phyloP scores from a whole-genome alignment of 2,329 filamentous ascomycete species.

The Trichoderma harzianum region DNA sequence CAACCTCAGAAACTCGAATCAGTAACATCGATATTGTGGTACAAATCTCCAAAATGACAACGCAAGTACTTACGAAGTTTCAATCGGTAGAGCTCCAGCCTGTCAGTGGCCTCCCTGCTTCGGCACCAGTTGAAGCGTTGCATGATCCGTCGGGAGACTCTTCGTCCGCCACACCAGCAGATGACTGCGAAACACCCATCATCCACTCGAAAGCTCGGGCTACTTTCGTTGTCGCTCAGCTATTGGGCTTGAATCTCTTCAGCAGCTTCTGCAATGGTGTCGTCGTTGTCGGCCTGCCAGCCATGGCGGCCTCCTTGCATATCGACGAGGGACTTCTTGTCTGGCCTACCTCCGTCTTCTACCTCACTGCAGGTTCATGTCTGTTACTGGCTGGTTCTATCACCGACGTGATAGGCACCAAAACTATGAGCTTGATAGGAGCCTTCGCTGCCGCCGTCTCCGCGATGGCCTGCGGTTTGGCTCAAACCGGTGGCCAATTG shows the following conservation, averaged over 20 bases:
- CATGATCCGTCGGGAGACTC: neutral
- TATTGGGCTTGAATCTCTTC: conserved; percentile 11
- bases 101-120: neutral
- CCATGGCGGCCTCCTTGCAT: conserved; percentile 37
- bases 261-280: conserved; percentile 16
- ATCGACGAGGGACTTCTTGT: conserved; percentile 34
- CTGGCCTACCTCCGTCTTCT: conserved; percentile 39
- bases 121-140: neutral
- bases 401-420: conserved; percentile 36
- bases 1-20: neutral
- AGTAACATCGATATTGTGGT: neutral
- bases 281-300: conserved; percentile 40
- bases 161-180: neutral
- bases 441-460: conserved; percentile 30
- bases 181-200: neutral
- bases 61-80: neutral
- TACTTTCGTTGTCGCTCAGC: conserved; percentile 1
- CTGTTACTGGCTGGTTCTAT: conserved; percentile 39
- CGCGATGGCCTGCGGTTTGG: conserved; percentile 33
- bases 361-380: conserved; percentile 35
- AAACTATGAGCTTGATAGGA: conserved; percentile 34
- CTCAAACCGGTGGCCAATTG: conserved; percentile 32
- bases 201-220: neutral
- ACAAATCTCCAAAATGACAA: neutral
- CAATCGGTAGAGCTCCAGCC: conserved; percentile 1